Evolutionary conservation across 306 rosid species (phyloP), one percentile per base, ranked within the genome.

Genomic region (Prosopis cineraria): DNA sequence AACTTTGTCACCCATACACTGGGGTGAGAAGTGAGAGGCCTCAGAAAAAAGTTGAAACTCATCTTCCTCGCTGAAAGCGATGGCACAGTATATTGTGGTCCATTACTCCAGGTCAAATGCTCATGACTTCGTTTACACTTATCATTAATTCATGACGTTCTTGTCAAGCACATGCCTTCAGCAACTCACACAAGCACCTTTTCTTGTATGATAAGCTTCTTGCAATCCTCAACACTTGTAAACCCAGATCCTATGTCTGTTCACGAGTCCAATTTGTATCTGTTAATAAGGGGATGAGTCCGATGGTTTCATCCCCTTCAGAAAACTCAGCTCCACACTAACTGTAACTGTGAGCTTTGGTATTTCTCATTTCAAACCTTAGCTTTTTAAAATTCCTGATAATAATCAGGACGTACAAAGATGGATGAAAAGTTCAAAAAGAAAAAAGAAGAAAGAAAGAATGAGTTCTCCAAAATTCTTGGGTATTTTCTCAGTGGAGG

Each of bases 1-100:
- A 56, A 73, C 68, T 37, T 37, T 22, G 9, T 56, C 27, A 20
- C 29, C 77, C 25, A 24, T 10, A 17, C 22, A 53, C 45, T 33
- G 24, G 22, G 64, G 30, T 71, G n/a, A 68, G 55, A 8, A 27
- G 58, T 19, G 55, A 53, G 55, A 67, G 68, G 67, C 20, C 48
- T 16, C 19, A n/a, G 8, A 69, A 36, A 12, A 68, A 22, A 11
- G 68, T 25, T 31, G 25, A 67, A 11, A 52, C 74, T 19, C 44
- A 39, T 77, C 52, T 53, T 68, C 53, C 81, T 55, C 75, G 30
- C 59, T 33, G 45, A 40, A 67, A 68, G 69, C n/a, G 75, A 39
- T n/a, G 37, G 39, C 24, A 37, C 22, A 2, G 0, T 65, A 10
- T 3, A 37, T 31, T 37, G 74, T 50, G 80, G 80, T 66, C 80